Evolutionary conservation across 106 monocot genomes (phyloP), one percentile per base, ranked within the genome.

Genomic region (Acorus gramineus): DNA sequence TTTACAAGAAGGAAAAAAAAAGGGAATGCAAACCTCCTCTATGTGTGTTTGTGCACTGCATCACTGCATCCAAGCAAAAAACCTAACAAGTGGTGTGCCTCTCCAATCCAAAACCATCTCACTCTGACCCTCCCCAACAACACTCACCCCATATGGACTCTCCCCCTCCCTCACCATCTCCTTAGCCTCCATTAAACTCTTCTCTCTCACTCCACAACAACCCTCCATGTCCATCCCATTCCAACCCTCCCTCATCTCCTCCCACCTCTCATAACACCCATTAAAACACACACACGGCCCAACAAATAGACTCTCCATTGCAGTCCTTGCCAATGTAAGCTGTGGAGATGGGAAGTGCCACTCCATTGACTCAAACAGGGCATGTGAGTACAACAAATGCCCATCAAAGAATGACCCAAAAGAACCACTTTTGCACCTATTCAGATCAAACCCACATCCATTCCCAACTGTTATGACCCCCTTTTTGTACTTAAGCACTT

Each of bases 21-120:
- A 28, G 28, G 28, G 28, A 28, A 28, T 28, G 1, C 28, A 28
- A 28, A 28, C 28, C 28, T 28, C 28, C 28, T 28, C 28, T 28
- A 28, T 28, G 28, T 28, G 28, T 28, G n/a, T 28, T 28, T 28
- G 28, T 28, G 28, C 28, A 28, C 28, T 28, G 28, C 28, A 28
- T 28, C 28, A 28, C 28, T 28, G 28, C 28, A 28, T 61, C 70
- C 61, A 71, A 61, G 70, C 61, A 53, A 11, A 62, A 45, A 62
- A 60, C 57, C 70, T 71, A 14, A 71, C 70, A n/a, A 71, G 8
- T 45, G 70, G 70, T 14, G 53, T 71, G 5, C 45, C 50, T 14
- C 52, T 59, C 70, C 70, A 70, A 44, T 70, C 60, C 70, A 70
- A 61, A 13, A 61, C 61, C 60, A 70, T 60, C 53, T 70, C 70